Base-by-base conservation (phyloP, 2,329 filamentous ascomycete species). In the Clonostachys chloroleuca region DNA sequence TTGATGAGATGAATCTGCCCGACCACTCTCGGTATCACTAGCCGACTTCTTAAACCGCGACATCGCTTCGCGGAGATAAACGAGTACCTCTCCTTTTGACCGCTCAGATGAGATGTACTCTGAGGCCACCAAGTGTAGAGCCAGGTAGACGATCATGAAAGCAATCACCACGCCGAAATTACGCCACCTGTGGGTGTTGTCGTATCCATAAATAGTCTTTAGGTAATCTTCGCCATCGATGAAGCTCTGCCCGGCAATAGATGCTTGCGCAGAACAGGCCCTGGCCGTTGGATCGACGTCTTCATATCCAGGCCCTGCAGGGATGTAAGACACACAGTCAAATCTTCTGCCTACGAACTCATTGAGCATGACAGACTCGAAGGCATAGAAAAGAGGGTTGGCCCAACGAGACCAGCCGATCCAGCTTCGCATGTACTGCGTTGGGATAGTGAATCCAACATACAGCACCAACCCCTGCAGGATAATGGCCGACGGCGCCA, bases 361-460 rank as follows among this genome's bases (percentile, higher is more conserved):
- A 65, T 95, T 95, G 52, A 88, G 77, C 77, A 92, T 86, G 20
- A 95, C 73, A 0, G 82, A 73, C 62, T 95, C 89, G 58, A 95
- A 95, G 0, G 83, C 82, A 53, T 94, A 95, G 2, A 80, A 82
- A 9, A 95, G 77, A 4, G 89, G 88, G 51, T 94, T 44, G 42
- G 34, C 34, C 17, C 24, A 44, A 7, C 24, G 42, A 20, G 34
- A n/a, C 42, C 42, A 44, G 18, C 9, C 42, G 24, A 78, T 34
- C 52, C 52, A 53, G 24, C n/a, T 36, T 1, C 49, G 68, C 78
- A 80, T 85, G 59, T 83, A 54, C 33, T 52, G 48, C 9, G 52
- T 48, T 0, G 58, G 55, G 20, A 69, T 62, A 12, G 65, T 57
- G 51, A 82, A 77, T 50, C 73, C 77, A 6, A 77, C 78, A 57